These are phyloP conservation scores for Isabelozyma gotoi DNA, from an alignment of 805 yeast genomes.

Conservation along the genomic window DNA sequence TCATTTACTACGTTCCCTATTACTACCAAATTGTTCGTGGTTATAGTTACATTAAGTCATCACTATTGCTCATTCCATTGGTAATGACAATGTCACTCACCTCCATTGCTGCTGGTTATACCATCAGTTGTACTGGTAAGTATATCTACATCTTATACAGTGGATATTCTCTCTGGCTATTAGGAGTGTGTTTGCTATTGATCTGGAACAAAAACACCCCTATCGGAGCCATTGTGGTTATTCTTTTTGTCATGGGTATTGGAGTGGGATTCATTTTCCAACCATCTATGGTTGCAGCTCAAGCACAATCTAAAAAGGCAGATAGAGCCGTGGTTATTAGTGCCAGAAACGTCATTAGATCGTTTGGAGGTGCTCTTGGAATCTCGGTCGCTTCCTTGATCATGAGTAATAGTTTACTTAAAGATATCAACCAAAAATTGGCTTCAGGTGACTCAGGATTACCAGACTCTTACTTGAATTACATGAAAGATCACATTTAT, in stretches of 20 bases:
- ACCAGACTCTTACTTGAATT: conserved; percentile 10
- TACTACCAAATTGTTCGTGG: conserved; percentile 24
- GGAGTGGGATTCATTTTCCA: conserved; percentile 53
- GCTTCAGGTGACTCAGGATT: conserved; percentile 6
- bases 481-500: conserved; percentile 28
- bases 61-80: conserved; percentile 20
- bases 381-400: conserved; percentile 29
- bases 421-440: conserved; percentile 15
- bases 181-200: conserved; percentile 21
- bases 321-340: conserved; percentile 36
- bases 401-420: conserved; percentile 22
- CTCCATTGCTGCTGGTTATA: conserved; percentile 44
- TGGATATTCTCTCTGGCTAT: conserved; percentile 25
- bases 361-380: conserved; percentile 36
- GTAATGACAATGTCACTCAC: conserved; percentile 36
- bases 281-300: conserved; percentile 51
- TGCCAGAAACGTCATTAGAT: conserved; percentile 31
- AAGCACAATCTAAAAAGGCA: conserved; percentile 28
- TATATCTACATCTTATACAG: conserved; percentile 37
- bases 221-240: conserved; percentile 12
- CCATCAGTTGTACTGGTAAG: conserved; percentile 41
- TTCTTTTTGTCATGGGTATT: conserved; percentile 7
- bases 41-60: conserved; percentile 16
- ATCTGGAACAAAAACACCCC: conserved; percentile 18
- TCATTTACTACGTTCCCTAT: conserved; percentile 22